phyloP scores from a whole-genome alignment of 345 rosid species.

The Camelina hispida region DNA sequence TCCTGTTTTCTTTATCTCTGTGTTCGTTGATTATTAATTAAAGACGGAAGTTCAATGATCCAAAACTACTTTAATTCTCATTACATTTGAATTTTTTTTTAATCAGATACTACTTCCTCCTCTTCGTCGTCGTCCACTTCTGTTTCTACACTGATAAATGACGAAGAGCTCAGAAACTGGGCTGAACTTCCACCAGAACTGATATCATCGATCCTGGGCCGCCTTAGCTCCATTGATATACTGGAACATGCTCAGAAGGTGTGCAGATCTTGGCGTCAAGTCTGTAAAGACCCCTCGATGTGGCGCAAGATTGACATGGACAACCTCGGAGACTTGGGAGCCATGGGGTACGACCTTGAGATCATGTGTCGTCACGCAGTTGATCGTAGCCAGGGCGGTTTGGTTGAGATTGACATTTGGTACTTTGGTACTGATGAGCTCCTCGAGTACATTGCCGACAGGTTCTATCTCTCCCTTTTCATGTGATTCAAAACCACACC shows the following conservation, averaged over 20 bases:
- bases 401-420: constrained; percentile 51
- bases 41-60: neutral
- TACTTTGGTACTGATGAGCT: constrained; percentile 49
- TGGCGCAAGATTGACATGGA: constrained; percentile 58
- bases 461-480: constrained; percentile 35
- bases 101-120: neutral
- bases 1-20: neutral
- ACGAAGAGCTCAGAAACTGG: constrained; percentile 43
- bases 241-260: constrained; percentile 51
- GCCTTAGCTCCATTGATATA: constrained; percentile 45
- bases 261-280: constrained; percentile 56
- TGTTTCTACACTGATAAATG: neutral
- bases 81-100: neutral
- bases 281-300: constrained; percentile 56
- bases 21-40: neutral
- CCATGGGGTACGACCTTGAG: neutral
- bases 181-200: constrained; percentile 60
- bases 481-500: neutral
- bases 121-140: neutral
- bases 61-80: neutral
- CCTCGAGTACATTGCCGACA: constrained; percentile 52
- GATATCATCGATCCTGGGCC: constrained; percentile 46
- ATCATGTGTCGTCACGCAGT: constrained; percentile 55
- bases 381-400: constrained; percentile 56
- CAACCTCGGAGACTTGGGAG: neutral